Base-by-base conservation (phyloP, 2,329 filamentous ascomycete genomes). In the Aquanectria penicillioides region DNA sequence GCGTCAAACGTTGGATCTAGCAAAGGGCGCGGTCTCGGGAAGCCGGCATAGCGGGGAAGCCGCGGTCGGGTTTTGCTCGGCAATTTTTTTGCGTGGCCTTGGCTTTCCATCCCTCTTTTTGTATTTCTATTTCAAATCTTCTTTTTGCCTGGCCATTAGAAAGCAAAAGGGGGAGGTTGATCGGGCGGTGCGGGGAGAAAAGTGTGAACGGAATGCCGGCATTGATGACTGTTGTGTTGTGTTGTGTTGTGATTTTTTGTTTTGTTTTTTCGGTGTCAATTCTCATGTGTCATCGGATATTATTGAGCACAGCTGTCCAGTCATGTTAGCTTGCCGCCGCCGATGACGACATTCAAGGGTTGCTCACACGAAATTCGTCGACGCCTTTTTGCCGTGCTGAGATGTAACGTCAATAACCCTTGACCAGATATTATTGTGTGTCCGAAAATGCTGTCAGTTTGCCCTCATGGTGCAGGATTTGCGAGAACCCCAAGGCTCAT, bases 61-160 rank as follows among this genome's bases (percentile, higher is more conserved):
- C 15, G 18, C n/a, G 8, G 17, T 37, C 54, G 54, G 54, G 33
- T 28, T 57, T 57, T 29, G 38, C 54, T 57, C 54, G 54, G 54
- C 22, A 26, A 51, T 23, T n/a, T 8, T 9, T n/a, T n/a, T n/a
- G n/a, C 9, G 20, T 46, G 23, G 33, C 26, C 28, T n/a, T n/a
- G n/a, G n/a, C n/a, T n/a, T n/a, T n/a, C n/a, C n/a, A n/a, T n/a
- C n/a, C n/a, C n/a, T n/a, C n/a, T n/a, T n/a, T n/a, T n/a, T n/a
- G n/a, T n/a, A n/a, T n/a, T n/a, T n/a, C n/a, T 10, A 31, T 33
- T 46, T 46, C 41, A 46, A 46, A 46, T 46, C 10, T n/a, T n/a
- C n/a, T n/a, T n/a, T n/a, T n/a, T n/a, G n/a, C n/a, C n/a, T n/a
- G n/a, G n/a, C n/a, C n/a, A n/a, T n/a, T n/a, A n/a, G n/a, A n/a